A percentile compares a stretch with the other conserved stretches of the same genome.
These are phyloP conservation scores for Schizothecium vesticola DNA, from an alignment of 495 filamentous ascomycete species.

Conservation along the genomic window DNA sequence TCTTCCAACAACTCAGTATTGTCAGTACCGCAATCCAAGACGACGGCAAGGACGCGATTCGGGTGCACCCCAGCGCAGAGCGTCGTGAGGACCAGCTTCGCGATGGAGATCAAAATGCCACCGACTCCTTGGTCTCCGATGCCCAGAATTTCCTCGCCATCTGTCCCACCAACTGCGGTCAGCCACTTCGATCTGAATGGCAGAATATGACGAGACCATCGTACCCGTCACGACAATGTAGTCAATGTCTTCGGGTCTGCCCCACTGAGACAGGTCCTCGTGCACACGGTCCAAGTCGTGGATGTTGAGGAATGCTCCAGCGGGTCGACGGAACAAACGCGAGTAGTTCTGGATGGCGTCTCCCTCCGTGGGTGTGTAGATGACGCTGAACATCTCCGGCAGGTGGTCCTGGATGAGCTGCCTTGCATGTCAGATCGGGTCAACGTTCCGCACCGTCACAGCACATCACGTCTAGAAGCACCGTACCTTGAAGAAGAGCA, in stretches of 20 bases:
- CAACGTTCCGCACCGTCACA: neutral
- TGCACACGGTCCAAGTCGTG: conserved; percentile 53
- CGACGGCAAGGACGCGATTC: conserved; percentile 70
- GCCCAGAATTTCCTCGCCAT: conserved; percentile 66
- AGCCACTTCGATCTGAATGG: conserved; percentile 18
- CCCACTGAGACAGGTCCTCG: conserved; percentile 62
- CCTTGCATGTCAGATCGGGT: neutral
- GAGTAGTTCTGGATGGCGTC: conserved; percentile 90
- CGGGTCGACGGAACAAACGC: conserved; percentile 66
- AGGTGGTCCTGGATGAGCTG: conserved; percentile 43
- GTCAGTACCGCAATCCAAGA: conserved; percentile 84
- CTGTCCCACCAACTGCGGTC: conserved; percentile 51
- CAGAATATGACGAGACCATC: neutral
- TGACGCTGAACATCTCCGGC: conserved; percentile 79
- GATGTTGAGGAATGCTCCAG: conserved; percentile 60
- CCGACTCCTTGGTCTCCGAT: conserved; percentile 92
- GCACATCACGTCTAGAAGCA: neutral
- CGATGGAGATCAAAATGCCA: conserved; percentile 76
- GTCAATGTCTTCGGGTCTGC: conserved; percentile 67
- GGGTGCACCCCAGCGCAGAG: conserved; percentile 83
- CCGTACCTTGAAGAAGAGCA: conserved; percentile 63
- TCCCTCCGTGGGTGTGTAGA: conserved; percentile 88
- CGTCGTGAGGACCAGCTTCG: conserved; percentile 77
- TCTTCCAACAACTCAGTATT: conserved; percentile 75
- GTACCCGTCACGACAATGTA: conserved; percentile 81